phyloP scores from a whole-genome alignment of 306 rosid genomes.

The Castanea mollissima region DNA sequence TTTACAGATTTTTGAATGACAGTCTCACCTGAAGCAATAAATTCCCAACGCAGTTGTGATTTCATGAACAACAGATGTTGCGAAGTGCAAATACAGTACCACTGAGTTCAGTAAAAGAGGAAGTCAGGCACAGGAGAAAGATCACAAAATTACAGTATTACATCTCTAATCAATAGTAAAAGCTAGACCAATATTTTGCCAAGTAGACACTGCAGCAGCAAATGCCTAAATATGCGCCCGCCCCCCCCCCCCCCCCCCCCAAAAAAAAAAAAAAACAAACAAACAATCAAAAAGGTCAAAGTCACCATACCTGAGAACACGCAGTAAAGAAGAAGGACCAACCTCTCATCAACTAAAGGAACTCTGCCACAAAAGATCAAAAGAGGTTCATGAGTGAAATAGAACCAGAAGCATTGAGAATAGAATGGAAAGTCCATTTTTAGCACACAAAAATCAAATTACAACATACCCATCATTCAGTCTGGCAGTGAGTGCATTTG shows the following conservation, averaged over 20 bases:
- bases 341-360: constrained; percentile 72
- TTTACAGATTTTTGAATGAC: neutral
- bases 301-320: constrained; percentile 55
- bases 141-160: neutral
- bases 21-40: constrained; percentile 82
- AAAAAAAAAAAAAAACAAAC: no score
- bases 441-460: constrained; percentile 18
- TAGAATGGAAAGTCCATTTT: neutral
- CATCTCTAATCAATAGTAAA: constrained; percentile 10
- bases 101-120: constrained; percentile 39
- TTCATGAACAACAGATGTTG: constrained; percentile 74
- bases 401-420: constrained; percentile 7
- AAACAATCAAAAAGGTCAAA: neutral
- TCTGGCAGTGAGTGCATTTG: constrained; percentile 79
- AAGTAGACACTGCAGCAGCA: neutral
- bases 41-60: constrained; percentile 85
- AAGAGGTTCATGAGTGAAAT: constrained; percentile 23
- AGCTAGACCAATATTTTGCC: neutral
- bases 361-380: constrained; percentile 49
- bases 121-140: constrained; percentile 17
- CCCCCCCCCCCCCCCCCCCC: no score
- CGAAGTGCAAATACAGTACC: constrained; percentile 77
- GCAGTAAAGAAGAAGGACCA: constrained; percentile 81
- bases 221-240: neutral
- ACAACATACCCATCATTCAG: constrained; percentile 78